These are phyloP conservation scores for Coelastrella sp. DNA, from an alignment of 139 green algal species.

Conservation along the genomic window DNA sequence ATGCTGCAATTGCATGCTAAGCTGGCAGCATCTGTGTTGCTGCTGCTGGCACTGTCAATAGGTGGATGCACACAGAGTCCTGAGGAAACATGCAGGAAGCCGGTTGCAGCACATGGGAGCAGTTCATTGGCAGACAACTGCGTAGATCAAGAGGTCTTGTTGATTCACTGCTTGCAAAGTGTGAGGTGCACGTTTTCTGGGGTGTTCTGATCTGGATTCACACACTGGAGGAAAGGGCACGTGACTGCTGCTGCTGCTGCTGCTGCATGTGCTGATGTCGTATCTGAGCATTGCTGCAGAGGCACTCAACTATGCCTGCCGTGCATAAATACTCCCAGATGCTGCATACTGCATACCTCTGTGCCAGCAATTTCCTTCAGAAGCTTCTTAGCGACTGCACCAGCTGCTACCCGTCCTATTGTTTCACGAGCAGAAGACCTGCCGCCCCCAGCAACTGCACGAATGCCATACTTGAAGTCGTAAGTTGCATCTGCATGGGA, in stretches of 20 bases:
- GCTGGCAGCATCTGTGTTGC: no score
- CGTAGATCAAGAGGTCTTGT: no score
- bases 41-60: no score
- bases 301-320: neutral
- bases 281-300: neutral
- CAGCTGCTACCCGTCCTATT: slow-evolving; percentile 97
- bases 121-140: no score
- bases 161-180: no score
- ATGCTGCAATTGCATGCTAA: no score
- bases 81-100: no score
- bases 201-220: no score
- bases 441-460: slow-evolving; percentile 96
- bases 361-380: slow-evolving; percentile 80
- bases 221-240: no score
- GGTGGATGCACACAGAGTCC: no score
- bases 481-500: slow-evolving; percentile 99
- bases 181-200: no score
- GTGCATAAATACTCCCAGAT: neutral
- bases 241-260: neutral
- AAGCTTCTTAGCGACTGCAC: slow-evolving; percentile 98
- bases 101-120: no score
- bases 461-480: slow-evolving; percentile 99
- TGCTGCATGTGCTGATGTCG: neutral
- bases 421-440: slow-evolving; percentile 95
- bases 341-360: slow-evolving; percentile 64